These are phyloP conservation scores for Harrya chromipes DNA, from an alignment of 768 basidiomycete species.

Conservation along the genomic window DNA sequence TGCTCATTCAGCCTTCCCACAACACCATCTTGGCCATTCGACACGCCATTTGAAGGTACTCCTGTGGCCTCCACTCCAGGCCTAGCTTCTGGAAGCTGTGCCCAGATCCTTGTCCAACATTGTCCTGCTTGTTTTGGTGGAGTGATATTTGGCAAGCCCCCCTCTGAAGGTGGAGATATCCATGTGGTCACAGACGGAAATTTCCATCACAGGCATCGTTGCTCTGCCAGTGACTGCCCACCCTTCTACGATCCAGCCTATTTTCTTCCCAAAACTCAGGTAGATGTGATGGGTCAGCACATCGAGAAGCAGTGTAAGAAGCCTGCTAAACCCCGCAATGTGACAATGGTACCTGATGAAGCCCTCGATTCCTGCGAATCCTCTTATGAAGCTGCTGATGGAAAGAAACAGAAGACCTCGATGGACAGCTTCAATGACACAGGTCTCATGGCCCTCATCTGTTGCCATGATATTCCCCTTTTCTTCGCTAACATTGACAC, in stretches of 20 bases:
- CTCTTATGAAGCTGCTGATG: conserved; percentile 6
- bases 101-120: conserved; percentile 5
- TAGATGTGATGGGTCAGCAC: conserved; percentile 30
- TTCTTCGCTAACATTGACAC: conserved; percentile 32
- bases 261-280: conserved; percentile 33
- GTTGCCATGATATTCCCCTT: conserved; percentile 34
- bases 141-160: conserved; percentile 2
- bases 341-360: conserved; percentile 28
- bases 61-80: too few relatives aligned
- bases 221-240: conserved; percentile 29
- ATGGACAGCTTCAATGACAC: conserved; percentile 31
- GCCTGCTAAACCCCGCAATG: background rate
- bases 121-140: conserved; percentile 34
- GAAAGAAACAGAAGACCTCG: conserved; percentile 8
- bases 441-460: conserved; percentile 39
- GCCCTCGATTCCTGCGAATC: conserved; percentile 36
- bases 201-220: conserved; percentile 37
- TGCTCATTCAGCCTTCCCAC: too few relatives aligned
- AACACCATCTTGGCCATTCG: too few relatives aligned
- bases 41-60: too few relatives aligned
- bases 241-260: conserved; percentile 31
- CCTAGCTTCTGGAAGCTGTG: too few relatives aligned
- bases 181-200: conserved; percentile 38
- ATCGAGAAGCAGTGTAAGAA: conserved; percentile 26
- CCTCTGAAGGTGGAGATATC: conserved; percentile 31